Conservation (phyloP, 805 yeast species). For the Wickerhamomyces canadensis region DNA sequence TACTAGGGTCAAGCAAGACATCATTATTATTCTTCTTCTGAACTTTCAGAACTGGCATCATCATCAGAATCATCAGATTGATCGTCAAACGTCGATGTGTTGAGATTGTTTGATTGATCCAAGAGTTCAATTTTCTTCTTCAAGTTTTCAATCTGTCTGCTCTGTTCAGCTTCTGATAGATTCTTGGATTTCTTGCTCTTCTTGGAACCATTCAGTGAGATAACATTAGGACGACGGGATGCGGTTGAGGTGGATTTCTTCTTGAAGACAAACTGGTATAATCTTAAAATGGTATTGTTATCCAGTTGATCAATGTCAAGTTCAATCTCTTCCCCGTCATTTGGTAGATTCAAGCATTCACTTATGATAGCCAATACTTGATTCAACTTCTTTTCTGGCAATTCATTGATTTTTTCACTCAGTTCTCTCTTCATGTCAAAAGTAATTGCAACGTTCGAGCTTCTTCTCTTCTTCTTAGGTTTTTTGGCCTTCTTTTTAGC, state of each 20-base stretch:
- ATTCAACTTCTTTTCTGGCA: conserved; percentile 74
- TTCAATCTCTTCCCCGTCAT: conserved; percentile 85
- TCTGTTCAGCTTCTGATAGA: conserved; percentile 60
- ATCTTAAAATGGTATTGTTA: conserved; percentile 71
- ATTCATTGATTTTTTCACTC: conserved; percentile 73
- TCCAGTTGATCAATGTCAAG: conserved; percentile 92
- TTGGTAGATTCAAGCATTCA: conserved; percentile 59
- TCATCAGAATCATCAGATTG: conserved; percentile 41
- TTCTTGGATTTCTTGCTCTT: conserved; percentile 49
- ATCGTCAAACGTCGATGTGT: conserved; percentile 14
- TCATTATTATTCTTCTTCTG: conserved; percentile 67
- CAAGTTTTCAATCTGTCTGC: conserved; percentile 61
- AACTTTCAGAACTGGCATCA: conserved; percentile 59
- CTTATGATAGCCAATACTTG: conserved; percentile 81
- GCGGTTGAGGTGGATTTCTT: conserved; percentile 22
- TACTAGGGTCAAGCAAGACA: background rate
- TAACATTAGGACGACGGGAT: conserved; percentile 3
- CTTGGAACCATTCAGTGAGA: conserved; percentile 11
- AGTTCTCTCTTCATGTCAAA: conserved; percentile 96
- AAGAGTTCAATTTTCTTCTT: conserved; percentile 73
- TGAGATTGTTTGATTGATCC: conserved; percentile 30
- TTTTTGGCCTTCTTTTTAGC: conserved; percentile 38
- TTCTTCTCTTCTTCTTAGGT: conserved; percentile 27
- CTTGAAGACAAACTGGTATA: conserved; percentile 77
- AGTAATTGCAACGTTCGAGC: conserved; percentile 44